Base-by-base conservation (phyloP, 148 eudicot species). In the Rhododendron kiyosumense region DNA sequence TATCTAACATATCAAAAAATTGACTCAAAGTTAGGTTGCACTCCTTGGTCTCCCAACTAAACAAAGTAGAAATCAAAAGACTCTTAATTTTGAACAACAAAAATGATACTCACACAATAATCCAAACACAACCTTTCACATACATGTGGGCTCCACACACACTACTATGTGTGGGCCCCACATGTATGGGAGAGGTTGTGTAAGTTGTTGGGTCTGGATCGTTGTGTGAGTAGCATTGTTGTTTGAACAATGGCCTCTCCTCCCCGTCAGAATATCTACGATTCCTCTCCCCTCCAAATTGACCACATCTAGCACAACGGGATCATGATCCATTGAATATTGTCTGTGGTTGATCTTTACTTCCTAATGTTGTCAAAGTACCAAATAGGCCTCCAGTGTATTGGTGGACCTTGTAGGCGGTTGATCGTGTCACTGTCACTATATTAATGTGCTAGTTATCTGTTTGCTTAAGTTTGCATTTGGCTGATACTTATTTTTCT, bases 341-440 rank as follows among this genome's bases (percentile, higher is more conserved):
- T 80, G 65, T 65, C 36, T 80, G 24, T 18, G 9, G 38, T 80
- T 80, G 18, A 26, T 48, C 5, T 13, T n/a, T 78, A 41, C 54
- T 41, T 34, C 74, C 28, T 81, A 32, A 76, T 85, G 83, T 81
- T 79, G 34, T 87, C 45, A 85, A 96, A 97, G 94, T 96, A 96
- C 89, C 99, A 94, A 88, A 96, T 96, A 88, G 98, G 99, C 48
- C 94, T 96, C 77, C 94, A 98, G 59, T 96, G 93, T 88, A 91
- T 97, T 85, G 99, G 99, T 85, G 97, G 98, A 85, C 96, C 99
- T 69, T 94, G 97, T 71, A 94, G 95, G 96, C 93, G 91, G 71
- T 86, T 96, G 77, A 90, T 92, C 93, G 89, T 96, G 71, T 89
- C 99, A 5, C 89, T 96, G 65, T 90, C 99, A 5, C 89, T 95